phyloP scores from a whole-genome alignment of 2,329 filamentous ascomycete species.

The Cercospora zeina region DNA sequence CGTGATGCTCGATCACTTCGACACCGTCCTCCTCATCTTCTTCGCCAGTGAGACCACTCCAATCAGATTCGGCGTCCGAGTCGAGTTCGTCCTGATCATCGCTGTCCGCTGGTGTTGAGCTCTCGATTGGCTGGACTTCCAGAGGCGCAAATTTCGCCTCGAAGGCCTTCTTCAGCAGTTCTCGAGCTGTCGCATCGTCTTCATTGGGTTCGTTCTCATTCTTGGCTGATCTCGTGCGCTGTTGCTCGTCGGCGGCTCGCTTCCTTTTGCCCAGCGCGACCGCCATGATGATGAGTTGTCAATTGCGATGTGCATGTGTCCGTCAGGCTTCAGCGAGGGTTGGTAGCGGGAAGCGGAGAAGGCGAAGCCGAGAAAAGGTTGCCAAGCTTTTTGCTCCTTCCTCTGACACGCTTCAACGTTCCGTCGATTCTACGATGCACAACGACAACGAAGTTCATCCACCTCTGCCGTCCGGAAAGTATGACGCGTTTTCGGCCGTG shows the following conservation, averaged over 20 bases:
- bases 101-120: conserved; percentile 35
- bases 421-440: background rate
- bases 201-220: conserved; percentile 29
- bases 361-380: background rate
- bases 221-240: conserved; percentile 22
- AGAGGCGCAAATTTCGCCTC: conserved; percentile 80
- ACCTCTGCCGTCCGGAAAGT: conserved; percentile 13
- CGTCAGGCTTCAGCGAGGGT: background rate
- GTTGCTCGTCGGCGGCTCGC: conserved; percentile 42
- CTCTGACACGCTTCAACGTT: conserved; percentile 3
- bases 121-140: conserved; percentile 37
- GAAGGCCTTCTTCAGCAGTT: conserved; percentile 79
- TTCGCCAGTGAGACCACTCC: conserved; percentile 61
- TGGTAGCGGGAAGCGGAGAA: conserved; percentile 2
- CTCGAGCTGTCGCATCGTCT: conserved; percentile 58
- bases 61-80: conserved; percentile 53
- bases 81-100: conserved; percentile 35
- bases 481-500: conserved; percentile 97
- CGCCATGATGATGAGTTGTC: conserved; percentile 44
- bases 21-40: conserved; percentile 46
- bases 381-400: conserved; percentile 15
- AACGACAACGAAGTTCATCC: background rate
- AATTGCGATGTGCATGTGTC: conserved; percentile 18
- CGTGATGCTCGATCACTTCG: conserved; percentile 47
- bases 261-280: conserved; percentile 50